A percentile compares a stretch with the other conserved stretches of the same genome.
These are phyloP conservation scores for Plasmodium ovale DNA, from an alignment of 169 alveolate species.

Conservation along the genomic window DNA sequence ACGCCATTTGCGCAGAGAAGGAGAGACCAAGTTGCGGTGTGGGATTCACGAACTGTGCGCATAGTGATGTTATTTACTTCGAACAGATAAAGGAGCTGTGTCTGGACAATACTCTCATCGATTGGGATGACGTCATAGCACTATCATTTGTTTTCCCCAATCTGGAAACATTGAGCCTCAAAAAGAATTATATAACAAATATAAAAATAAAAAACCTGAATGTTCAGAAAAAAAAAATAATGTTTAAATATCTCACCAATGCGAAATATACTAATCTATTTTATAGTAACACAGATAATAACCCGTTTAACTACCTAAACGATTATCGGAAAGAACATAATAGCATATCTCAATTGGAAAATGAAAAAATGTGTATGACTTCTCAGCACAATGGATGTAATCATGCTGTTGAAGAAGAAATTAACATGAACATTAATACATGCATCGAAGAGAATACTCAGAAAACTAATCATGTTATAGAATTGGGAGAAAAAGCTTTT, in stretches of 20 bases:
- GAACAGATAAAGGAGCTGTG: conserved; percentile 62
- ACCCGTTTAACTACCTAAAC: not conserved
- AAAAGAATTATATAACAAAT: conserved; percentile 52
- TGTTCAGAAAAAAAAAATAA: not conserved
- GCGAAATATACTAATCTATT: not conserved
- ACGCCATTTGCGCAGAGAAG: not conserved
- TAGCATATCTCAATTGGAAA: not conserved
- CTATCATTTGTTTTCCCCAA: conserved; percentile 63
- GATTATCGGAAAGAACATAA: not conserved
- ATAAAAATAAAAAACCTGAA: conserved; percentile 21
- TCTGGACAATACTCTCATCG: conserved; percentile 43
- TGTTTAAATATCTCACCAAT: conserved; percentile 18
- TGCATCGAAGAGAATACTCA: not conserved
- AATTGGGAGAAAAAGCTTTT: too few relatives aligned
- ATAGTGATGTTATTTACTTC: conserved; percentile 24
- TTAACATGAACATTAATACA: not conserved
- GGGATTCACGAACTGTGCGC: too few relatives aligned
- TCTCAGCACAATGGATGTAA: not conserved
- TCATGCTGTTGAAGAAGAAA: not conserved
- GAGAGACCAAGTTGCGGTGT: not conserved
- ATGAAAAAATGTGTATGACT: not conserved
- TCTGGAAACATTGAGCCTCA: conserved; percentile 52
- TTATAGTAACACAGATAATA: not conserved
- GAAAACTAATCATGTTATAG: not conserved
- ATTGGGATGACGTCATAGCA: conserved; percentile 57